Evolutionary conservation across 1,139 yeast genomes (phyloP).

Genomic region (Saccharomyces hybrid): DNA sequence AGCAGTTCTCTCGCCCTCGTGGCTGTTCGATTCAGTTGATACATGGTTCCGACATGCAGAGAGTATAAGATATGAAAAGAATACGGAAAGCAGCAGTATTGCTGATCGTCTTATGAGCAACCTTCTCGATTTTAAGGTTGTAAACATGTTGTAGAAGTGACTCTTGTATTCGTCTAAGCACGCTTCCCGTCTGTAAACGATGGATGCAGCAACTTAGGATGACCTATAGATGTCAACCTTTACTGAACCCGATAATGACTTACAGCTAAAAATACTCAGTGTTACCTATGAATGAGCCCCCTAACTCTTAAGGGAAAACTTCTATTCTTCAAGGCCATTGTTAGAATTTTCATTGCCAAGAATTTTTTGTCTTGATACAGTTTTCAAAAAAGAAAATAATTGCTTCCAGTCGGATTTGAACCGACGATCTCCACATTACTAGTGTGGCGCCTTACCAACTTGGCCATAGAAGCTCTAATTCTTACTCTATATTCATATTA

Average conservation of each 20-base stretch:
- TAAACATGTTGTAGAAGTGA: not conserved
- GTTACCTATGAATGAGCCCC: not conserved
- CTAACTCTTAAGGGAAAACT: not conserved
- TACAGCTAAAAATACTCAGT: not conserved
- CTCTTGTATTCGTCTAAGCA: not conserved
- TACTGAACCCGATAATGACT: not conserved
- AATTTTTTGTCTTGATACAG: not conserved
- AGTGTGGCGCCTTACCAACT: slow-evolving; percentile 9
- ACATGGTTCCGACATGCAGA: not conserved
- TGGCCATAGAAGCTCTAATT: slow-evolving; percentile 7
- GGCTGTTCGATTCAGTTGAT: not conserved
- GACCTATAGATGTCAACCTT: not conserved
- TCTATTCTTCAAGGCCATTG: not conserved
- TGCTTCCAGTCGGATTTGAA: slow-evolving; percentile 8
- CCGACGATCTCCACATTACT: slow-evolving; percentile 9
- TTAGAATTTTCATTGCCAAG: not conserved
- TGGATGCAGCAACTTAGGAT: not conserved
- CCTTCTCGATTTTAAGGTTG: not conserved
- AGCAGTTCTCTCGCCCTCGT: not conserved
- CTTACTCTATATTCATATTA: too few relatives aligned
- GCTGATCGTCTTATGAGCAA: not conserved
- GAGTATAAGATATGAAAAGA: not conserved
- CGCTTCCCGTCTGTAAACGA: not conserved
- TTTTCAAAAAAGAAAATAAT: not conserved
- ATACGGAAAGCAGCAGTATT: not conserved